These are phyloP conservation scores for Trametes villosa DNA, from an alignment of 768 basidiomycete genomes.

Conservation along the genomic window DNA sequence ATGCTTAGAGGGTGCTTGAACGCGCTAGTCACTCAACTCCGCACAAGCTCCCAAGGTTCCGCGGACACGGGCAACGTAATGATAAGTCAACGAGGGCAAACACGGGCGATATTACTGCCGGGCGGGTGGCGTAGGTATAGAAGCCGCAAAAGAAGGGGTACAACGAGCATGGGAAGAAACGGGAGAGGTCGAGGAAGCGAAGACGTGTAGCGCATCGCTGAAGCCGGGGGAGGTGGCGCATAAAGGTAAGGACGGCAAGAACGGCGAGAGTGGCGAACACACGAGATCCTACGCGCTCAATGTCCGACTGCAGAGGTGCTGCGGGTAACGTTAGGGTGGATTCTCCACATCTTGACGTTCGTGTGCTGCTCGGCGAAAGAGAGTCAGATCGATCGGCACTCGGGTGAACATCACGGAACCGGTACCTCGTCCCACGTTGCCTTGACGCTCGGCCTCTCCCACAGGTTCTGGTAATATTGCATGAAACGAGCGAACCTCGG, in stretches of 20 bases:
- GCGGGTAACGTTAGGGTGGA: slow-evolving; percentile 22
- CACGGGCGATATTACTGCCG: background rate
- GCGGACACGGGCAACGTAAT: background rate
- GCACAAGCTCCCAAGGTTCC: slow-evolving; percentile 11
- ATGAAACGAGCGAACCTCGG: slow-evolving; percentile 53
- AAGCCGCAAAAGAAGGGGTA: slow-evolving; percentile 1
- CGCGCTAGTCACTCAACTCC: background rate
- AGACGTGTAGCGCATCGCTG: background rate
- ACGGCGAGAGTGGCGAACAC: background rate
- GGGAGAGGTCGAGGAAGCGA: background rate
- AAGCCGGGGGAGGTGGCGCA: background rate
- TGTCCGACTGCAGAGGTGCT: slow-evolving; percentile 13
- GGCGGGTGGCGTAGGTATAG: slow-evolving; percentile 1
- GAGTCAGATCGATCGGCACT: slow-evolving; percentile 2
- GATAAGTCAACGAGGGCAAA: slow-evolving; percentile 1
- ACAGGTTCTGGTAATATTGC: slow-evolving; percentile 52
- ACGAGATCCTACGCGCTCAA: background rate
- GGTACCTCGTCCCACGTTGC: slow-evolving; percentile 58
- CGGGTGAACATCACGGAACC: background rate
- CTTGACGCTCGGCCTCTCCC: slow-evolving; percentile 56
- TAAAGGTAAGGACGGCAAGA: background rate
- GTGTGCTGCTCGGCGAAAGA: slow-evolving; percentile 1
- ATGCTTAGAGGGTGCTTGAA: slow-evolving; percentile 1
- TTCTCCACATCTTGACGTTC: slow-evolving; percentile 26
- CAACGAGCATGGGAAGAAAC: background rate